Percentiles rank a stretch among this genome's conserved stretches.
Evolutionary conservation across 2,329 filamentous ascomycete genomes (phyloP).

Genomic region (Fonsecaea erecta): DNA sequence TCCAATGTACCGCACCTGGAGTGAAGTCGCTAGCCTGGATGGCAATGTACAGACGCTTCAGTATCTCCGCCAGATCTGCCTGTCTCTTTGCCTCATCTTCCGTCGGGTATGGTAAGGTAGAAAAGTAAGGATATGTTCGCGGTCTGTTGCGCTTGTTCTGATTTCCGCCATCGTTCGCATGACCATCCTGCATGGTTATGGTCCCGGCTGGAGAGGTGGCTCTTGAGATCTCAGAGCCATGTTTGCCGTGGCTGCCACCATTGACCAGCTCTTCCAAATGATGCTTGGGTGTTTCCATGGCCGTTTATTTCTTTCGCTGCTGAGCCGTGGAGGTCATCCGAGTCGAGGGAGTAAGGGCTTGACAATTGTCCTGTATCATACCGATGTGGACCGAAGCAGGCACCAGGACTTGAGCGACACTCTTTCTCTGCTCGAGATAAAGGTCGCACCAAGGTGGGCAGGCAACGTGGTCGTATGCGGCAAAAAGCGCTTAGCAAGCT

Average conservation of each 20-base stretch:
- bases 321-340: constrained; percentile 6
- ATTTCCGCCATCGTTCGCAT: constrained; percentile 53
- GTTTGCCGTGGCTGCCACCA: constrained; percentile 22
- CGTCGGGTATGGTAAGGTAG: constrained; percentile 83
- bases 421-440: background rate
- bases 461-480: constrained; percentile 22
- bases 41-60: constrained; percentile 91
- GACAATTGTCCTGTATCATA: constrained; percentile 16
- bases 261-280: constrained; percentile 27
- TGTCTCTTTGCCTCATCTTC: constrained; percentile 81
- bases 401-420: background rate
- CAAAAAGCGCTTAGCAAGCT: constrained; percentile 32
- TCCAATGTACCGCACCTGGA: constrained; percentile 94
- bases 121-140: constrained; percentile 90
- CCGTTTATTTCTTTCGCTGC: constrained; percentile 11
- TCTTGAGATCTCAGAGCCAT: constrained; percentile 68
- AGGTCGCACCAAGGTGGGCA: constrained; percentile 12
- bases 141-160: constrained; percentile 73
- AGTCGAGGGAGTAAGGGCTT: background rate
- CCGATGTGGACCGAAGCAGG: background rate
- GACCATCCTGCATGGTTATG: constrained; percentile 54
- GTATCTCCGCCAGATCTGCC: constrained; percentile 78
- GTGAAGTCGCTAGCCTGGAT: constrained; percentile 92
- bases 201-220: constrained; percentile 78
- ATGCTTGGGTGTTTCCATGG: constrained; percentile 30